These are phyloP conservation scores for Lichtheimia hyalospora DNA, from an alignment of 371 early-diverging fungal genomes.

Conservation along the genomic window DNA sequence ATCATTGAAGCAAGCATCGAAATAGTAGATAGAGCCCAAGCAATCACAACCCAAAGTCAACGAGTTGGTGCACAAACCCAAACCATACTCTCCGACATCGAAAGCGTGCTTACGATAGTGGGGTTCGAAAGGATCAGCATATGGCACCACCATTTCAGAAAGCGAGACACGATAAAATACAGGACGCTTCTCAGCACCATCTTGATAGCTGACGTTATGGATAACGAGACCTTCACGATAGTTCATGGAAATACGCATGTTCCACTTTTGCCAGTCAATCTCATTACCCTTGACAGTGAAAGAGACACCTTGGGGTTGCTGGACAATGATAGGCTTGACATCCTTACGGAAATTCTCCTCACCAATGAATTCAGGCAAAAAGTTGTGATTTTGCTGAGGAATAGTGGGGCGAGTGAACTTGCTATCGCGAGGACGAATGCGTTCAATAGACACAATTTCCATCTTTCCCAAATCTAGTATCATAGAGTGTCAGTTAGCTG, in stretches of 20 bases:
- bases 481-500: neutral
- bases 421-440: constrained; percentile 44
- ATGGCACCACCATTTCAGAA: constrained; percentile 60
- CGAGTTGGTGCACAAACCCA: constrained; percentile 53
- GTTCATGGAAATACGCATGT: constrained; percentile 56
- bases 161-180: constrained; percentile 52
- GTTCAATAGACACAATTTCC: constrained; percentile 48
- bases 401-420: constrained; percentile 51
- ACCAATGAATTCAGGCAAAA: constrained; percentile 52
- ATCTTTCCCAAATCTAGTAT: constrained; percentile 39
- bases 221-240: constrained; percentile 58
- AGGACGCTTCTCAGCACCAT: constrained; percentile 45
- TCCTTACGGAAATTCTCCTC: constrained; percentile 48
- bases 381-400: constrained; percentile 47
- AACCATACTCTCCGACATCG: constrained; percentile 56
- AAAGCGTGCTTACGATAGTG: constrained; percentile 52
- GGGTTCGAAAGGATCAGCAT: constrained; percentile 49
- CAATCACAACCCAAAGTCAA: constrained; percentile 55
- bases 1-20: constrained; percentile 54
- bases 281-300: constrained; percentile 50
- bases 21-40: constrained; percentile 55
- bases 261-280: constrained; percentile 62
- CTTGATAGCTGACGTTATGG: constrained; percentile 51
- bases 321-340: constrained; percentile 52
- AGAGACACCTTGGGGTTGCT: constrained; percentile 56